Conservation (phyloP, 176 grass and related monocot species). For the Dactylis glomerata region DNA sequence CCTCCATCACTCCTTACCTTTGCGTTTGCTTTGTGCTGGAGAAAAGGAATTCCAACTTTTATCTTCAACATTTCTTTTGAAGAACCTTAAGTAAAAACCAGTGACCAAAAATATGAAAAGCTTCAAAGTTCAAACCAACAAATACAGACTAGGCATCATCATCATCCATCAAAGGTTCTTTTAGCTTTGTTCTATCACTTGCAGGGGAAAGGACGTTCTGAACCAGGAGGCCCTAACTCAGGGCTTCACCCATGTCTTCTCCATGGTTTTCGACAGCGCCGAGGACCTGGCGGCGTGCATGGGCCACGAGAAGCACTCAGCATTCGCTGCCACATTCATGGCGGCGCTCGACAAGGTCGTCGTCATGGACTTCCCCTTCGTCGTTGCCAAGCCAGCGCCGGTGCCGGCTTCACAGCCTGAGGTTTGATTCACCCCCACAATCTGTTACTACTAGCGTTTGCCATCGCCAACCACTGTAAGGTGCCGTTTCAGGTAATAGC, state of each 20-base stretch:
- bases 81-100: not conserved
- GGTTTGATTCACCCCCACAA: not conserved
- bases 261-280: conserved; percentile 28
- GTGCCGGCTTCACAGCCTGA: not conserved
- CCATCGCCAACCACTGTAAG: not conserved
- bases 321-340: conserved; percentile 55
- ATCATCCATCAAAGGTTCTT: not conserved
- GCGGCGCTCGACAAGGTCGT: conserved; percentile 59
- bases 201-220: conserved; percentile 39
- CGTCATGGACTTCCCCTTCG: conserved; percentile 61
- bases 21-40: not conserved
- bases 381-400: conserved; percentile 38
- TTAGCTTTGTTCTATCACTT: not conserved
- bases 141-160: not conserved
- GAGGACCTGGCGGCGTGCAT: conserved; percentile 40
- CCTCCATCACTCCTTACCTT: not conserved
- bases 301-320: conserved; percentile 40
- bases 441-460: not conserved
- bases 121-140: not conserved
- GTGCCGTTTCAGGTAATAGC: not conserved
- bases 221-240: conserved; percentile 39
- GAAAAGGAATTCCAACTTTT: not conserved
- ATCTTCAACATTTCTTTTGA: not conserved
- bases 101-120: not conserved
- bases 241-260: conserved; percentile 55